Evolutionary conservation across 2,329 filamentous ascomycete species (phyloP).

Genomic region (Pestalotiopsis sp.): DNA sequence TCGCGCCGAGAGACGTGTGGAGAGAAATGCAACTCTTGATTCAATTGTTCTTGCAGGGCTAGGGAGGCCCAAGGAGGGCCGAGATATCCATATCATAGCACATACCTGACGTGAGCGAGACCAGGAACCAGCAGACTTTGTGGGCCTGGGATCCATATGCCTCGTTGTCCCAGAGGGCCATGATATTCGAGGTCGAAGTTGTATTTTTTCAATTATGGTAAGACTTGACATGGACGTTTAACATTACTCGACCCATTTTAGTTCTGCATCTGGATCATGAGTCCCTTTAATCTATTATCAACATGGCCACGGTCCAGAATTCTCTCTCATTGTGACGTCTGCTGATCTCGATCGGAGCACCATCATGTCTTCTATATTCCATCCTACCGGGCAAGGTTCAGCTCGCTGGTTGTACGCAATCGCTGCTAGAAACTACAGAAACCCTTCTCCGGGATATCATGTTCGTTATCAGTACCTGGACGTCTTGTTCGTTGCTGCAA

Average conservation of each 20-base stretch:
- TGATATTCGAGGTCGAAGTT: not conserved
- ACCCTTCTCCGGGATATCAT: not conserved
- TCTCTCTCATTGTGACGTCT: not conserved
- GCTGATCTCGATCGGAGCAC: not conserved
- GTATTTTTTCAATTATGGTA: not conserved
- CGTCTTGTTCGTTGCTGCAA: not conserved
- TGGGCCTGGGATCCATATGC: not conserved
- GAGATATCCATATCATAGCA: not conserved
- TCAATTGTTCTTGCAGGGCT: not conserved
- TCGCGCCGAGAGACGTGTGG: not conserved
- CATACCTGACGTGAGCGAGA: not conserved
- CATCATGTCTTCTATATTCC: not conserved
- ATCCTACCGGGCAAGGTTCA: not conserved
- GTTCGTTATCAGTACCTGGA: not conserved
- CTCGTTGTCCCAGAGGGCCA: slow-evolving; percentile 5
- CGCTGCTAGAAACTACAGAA: not conserved
- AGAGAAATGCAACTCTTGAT: not conserved
- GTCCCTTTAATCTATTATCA: not conserved
- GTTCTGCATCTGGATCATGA: not conserved
- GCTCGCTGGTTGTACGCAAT: too few species aligned
- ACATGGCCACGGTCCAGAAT: not conserved
- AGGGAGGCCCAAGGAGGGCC: not conserved
- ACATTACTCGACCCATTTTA: not conserved
- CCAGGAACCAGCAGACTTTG: slow-evolving; percentile 3
- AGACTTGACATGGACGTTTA: not conserved